Evolutionary conservation across 768 basidiomycete genomes (phyloP), one percentile per base, ranked within the genome.

Genomic region (Neoboletus magnificus): DNA sequence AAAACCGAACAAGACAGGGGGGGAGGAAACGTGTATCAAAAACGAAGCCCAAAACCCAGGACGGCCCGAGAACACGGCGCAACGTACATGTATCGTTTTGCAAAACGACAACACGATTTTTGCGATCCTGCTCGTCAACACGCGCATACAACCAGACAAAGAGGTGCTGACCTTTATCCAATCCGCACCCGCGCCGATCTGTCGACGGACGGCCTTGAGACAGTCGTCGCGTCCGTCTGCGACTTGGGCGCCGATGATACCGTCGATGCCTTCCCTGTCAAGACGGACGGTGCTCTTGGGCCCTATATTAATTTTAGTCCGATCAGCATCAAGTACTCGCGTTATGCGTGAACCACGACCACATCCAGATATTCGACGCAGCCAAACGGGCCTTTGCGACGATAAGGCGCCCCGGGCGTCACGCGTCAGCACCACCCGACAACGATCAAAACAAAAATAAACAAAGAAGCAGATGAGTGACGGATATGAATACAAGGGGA

Each of bases 111-210:
- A n/a, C n/a, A n/a, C n/a, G n/a, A n/a, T n/a, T n/a, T n/a, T n/a
- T 10, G n/a, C 7, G 8, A 37, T 4, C 7, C 32, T 12, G 36
- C n/a, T 39, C 37, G 37, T 39, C 37, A 39, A 40, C 54, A 65
- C 3, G 7, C 23, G 29, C 50, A 60, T 5, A 53, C 54, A n/a
- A 52, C 9, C 10, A 48, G 22, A 4, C 30, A 32, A 32, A 12
- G n/a, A n/a, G n/a, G n/a, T n/a, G 20, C 55, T 10, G 3, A 82
- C 81, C 77, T 86, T 86, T 59, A 87, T 83, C 81, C 81, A 84
- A 67, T 87, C 86, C 5, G 85, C 81, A 8, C 84, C 84, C 13
- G 82, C 79, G 30, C 84, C 84, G 52, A 87, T 77, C 59, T 86
- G 86, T 55, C 75, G 76, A 27, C 84, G 74, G 6, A 85, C 82